A percentile compares a stretch with the other conserved stretches of the same genome.
These are phyloP conservation scores for Neophaeococcomyces aloes DNA, from an alignment of 2,329 filamentous ascomycete species.

Conservation along the genomic window DNA sequence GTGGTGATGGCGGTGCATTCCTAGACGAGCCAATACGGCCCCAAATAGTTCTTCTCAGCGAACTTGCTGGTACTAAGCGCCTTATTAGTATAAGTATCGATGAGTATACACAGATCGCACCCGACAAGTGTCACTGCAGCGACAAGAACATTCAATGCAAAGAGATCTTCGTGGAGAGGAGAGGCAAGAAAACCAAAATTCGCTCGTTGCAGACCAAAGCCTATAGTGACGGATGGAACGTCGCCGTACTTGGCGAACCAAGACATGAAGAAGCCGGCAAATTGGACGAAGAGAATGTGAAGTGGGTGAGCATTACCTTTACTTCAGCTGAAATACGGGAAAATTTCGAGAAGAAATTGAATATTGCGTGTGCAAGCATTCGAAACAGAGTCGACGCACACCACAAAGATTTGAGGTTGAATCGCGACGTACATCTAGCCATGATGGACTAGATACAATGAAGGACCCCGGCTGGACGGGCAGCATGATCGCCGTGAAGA, in stretches of 20 bases:
- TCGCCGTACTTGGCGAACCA: conserved; percentile 6
- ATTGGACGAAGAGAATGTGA: conserved; percentile 1
- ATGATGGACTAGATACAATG: too few species aligned
- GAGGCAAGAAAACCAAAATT: not conserved
- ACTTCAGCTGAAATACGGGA: not conserved
- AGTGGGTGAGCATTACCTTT: not conserved
- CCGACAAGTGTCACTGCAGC: conserved; percentile 8
- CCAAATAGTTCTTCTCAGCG: conserved; percentile 4
- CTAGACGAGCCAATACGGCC: not conserved
- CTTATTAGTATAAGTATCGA: conserved; percentile 1
- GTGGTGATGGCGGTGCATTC: not conserved
- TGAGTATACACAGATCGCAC: not conserved
- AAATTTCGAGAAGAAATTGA: not conserved
- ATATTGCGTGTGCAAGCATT: not conserved
- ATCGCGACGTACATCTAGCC: too few species aligned
- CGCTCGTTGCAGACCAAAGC: not conserved
- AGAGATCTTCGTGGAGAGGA: conserved; percentile 1
- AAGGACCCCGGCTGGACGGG: too few species aligned
- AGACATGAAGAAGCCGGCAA: not conserved
- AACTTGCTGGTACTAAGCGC: not conserved
- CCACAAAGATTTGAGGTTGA: not conserved
- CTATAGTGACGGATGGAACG: conserved; percentile 1
- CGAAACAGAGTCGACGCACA: not conserved
- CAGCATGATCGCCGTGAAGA: too few species aligned
- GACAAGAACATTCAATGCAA: not conserved